Evolutionary conservation across 2,329 filamentous ascomycete species (phyloP).

Genomic region (Lasiodiplodia theobromae): DNA sequence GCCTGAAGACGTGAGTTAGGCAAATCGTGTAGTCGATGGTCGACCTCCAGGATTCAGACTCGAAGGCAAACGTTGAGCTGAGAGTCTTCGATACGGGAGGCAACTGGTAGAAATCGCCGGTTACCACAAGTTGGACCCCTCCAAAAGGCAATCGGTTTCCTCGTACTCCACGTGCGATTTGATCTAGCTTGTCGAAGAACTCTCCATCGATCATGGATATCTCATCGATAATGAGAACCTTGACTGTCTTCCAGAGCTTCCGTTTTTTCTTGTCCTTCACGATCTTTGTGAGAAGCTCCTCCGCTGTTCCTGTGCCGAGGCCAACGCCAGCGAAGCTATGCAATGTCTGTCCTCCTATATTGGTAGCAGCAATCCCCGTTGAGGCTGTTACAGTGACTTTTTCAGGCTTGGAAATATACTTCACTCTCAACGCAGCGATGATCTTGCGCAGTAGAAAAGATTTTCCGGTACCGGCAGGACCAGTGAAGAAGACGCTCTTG

Average conservation of each 20-base stretch:
- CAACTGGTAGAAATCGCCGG: slow-evolving; percentile 96
- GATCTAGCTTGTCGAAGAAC: slow-evolving; percentile 95
- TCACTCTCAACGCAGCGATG: slow-evolving; percentile 79
- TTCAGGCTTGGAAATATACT: slow-evolving; percentile 78
- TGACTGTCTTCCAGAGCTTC: slow-evolving; percentile 86
- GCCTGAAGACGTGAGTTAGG: slow-evolving; percentile 93
- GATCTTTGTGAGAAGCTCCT: slow-evolving; percentile 86
- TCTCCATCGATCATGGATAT: slow-evolving; percentile 99
- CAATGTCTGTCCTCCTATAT: slow-evolving; percentile 92
- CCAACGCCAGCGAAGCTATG: slow-evolving; percentile 97
- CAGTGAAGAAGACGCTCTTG: slow-evolving; percentile 96
- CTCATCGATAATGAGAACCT: slow-evolving; percentile 89
- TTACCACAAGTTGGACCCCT: slow-evolving; percentile 94
- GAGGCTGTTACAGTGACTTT: slow-evolving; percentile 92
- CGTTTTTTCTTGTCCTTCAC: slow-evolving; percentile 87
- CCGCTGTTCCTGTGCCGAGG: slow-evolving; percentile 85
- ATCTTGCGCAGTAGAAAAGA: slow-evolving; percentile 94
- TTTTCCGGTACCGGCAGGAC: slow-evolving; percentile 94
- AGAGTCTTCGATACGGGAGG: slow-evolving; percentile 87
- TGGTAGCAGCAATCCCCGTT: slow-evolving; percentile 93
- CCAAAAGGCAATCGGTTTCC: slow-evolving; percentile 94
- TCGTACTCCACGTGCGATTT: slow-evolving; percentile 82
- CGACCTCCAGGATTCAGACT: slow-evolving; percentile 89
- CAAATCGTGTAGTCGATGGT: slow-evolving; percentile 96
- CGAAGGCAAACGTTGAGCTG: slow-evolving; percentile 87